A percentile compares a stretch with the other conserved stretches of the same genome.
These are phyloP conservation scores for Hirsutella minnesotensis DNA, from an alignment of 2,329 filamentous ascomycete genomes.

Conservation along the genomic window DNA sequence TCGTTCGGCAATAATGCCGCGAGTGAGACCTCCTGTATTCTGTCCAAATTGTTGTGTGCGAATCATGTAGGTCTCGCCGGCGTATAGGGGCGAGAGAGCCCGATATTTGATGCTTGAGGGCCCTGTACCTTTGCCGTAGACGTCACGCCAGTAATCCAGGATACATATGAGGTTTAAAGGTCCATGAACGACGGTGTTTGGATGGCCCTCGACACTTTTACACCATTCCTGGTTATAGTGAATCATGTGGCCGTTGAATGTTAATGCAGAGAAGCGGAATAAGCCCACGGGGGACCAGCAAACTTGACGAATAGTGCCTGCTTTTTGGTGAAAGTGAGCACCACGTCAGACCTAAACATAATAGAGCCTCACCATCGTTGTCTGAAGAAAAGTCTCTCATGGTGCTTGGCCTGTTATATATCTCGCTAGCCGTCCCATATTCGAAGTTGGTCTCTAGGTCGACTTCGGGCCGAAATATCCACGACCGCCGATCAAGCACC, in stretches of 20 bases:
- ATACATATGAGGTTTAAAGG: slow-evolving; percentile 66
- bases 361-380: slow-evolving; percentile 7
- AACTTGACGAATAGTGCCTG: slow-evolving; percentile 17
- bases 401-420: slow-evolving; percentile 12
- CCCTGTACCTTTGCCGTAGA: slow-evolving; percentile 20
- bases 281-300: slow-evolving; percentile 40
- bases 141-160: slow-evolving; percentile 53
- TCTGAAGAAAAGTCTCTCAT: slow-evolving; percentile 11
- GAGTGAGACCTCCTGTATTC: slow-evolving; percentile 19
- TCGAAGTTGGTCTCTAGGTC: slow-evolving; percentile 1
- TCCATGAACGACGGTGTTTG: slow-evolving; percentile 64
- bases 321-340: too few relatives aligned
- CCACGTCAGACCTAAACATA: too few relatives aligned
- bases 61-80: slow-evolving; percentile 51
- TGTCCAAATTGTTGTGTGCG: slow-evolving; percentile 32
- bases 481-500: slow-evolving; percentile 42
- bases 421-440: too few relatives aligned
- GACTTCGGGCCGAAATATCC: slow-evolving; percentile 31
- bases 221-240: slow-evolving; percentile 65
- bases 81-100: slow-evolving; percentile 60
- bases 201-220: slow-evolving; percentile 54
- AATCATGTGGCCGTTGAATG: slow-evolving; percentile 78
- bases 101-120: slow-evolving; percentile 45
- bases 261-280: slow-evolving; percentile 75
- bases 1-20: slow-evolving; percentile 35